Conservation (phyloP, 192 early-diverging fungal species). For the Umbelopsis vinacea region DNA sequence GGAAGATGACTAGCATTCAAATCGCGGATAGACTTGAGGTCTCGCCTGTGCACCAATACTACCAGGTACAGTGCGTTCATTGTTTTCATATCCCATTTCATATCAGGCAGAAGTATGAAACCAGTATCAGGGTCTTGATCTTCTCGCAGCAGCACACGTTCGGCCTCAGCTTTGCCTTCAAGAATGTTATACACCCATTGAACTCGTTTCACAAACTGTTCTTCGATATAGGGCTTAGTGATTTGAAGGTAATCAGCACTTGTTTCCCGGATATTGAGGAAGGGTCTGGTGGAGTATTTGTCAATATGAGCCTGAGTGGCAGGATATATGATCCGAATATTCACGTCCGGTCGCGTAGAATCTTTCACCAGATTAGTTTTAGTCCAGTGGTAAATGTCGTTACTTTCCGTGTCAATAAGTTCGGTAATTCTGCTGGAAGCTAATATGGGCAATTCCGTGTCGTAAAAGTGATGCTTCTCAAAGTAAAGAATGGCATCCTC, state of each 20-base stretch:
- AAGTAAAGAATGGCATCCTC: constrained; percentile 48
- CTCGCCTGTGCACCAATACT: constrained; percentile 59
- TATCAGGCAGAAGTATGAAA: constrained; percentile 78
- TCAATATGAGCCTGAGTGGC: constrained; percentile 71
- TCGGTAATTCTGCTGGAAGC: constrained; percentile 34
- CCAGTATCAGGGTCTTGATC: constrained; percentile 62
- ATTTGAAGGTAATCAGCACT: constrained; percentile 57
- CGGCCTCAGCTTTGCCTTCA: constrained; percentile 62
- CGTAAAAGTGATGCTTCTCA: constrained; percentile 55
- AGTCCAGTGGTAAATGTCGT: constrained; percentile 74
- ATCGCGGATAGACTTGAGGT: constrained; percentile 68
- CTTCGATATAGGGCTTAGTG: constrained; percentile 64
- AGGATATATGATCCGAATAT: constrained; percentile 64
- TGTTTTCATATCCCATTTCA: constrained; percentile 78
- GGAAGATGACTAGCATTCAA: constrained; percentile 59
- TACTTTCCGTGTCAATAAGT: constrained; percentile 51
- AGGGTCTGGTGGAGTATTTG: constrained; percentile 70
- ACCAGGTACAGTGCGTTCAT: constrained; percentile 68
- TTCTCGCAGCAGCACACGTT: constrained; percentile 62
- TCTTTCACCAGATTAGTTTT: constrained; percentile 45
- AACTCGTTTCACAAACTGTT: constrained; percentile 59
- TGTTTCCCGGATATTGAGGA: constrained; percentile 66
- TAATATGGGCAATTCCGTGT: constrained; percentile 34
- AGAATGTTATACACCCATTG: constrained; percentile 86
- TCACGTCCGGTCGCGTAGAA: constrained; percentile 51